phyloP scores from a whole-genome alignment of 768 basidiomycete genomes.

The Lentinula edodes region DNA sequence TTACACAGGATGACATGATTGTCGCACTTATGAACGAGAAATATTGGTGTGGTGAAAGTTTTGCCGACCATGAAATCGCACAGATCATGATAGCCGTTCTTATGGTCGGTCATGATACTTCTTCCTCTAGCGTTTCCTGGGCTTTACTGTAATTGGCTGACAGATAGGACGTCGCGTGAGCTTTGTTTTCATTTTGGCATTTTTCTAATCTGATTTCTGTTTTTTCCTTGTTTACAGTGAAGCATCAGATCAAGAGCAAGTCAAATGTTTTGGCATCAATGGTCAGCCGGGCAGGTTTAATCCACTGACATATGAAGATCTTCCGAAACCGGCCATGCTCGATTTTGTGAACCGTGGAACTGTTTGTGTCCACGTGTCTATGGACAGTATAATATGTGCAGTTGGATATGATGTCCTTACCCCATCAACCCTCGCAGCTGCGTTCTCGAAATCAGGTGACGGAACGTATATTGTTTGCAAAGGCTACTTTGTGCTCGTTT shows the following conservation, averaged over 20 bases:
- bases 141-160: slow-evolving; percentile 80
- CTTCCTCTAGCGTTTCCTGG: slow-evolving; percentile 91
- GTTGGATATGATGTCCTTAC: slow-evolving; percentile 61
- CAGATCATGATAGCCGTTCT: slow-evolving; percentile 98
- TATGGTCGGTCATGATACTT: slow-evolving; percentile 99
- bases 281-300: slow-evolving; percentile 48
- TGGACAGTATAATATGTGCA: slow-evolving; percentile 35
- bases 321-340: slow-evolving; percentile 63
- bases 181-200: slow-evolving; percentile 12
- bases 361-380: slow-evolving; percentile 50
- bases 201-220: not conserved
- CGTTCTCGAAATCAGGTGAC: slow-evolving; percentile 34
- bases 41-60: slow-evolving; percentile 73
- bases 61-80: slow-evolving; percentile 89
- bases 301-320: slow-evolving; percentile 57
- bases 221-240: slow-evolving; percentile 50
- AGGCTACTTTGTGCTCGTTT: slow-evolving; percentile 65
- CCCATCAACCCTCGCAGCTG: slow-evolving; percentile 56
- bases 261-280: slow-evolving; percentile 52
- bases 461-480: slow-evolving; percentile 60
- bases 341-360: slow-evolving; percentile 61
- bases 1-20: slow-evolving; percentile 77
- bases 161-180: slow-evolving; percentile 69
- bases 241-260: slow-evolving; percentile 71
- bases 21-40: slow-evolving; percentile 75